Percentiles rank a stretch among this genome's conserved stretches.
Conservation (phyloP, 2,329 filamentous ascomycete species). For the Acrodontium crateriforme region DNA sequence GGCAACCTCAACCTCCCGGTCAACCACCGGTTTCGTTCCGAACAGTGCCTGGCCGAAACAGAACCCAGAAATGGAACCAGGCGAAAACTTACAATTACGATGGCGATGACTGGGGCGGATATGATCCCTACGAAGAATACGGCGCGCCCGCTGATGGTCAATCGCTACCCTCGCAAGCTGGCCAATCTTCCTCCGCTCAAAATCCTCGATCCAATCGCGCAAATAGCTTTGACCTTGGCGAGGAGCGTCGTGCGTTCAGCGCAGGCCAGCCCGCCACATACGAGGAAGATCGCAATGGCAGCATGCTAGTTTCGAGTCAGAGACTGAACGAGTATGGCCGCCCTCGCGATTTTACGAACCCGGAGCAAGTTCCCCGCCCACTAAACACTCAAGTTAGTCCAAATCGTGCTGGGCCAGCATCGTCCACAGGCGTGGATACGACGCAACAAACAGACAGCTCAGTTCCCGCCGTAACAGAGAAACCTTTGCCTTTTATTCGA, state of each 20-base stretch:
- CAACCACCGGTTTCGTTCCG: conserved; percentile 49
- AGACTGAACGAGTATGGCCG: conserved; percentile 8
- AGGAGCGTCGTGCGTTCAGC: conserved; percentile 38
- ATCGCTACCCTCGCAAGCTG: conserved; percentile 29
- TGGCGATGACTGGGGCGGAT: conserved; percentile 81
- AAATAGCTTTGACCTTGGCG: conserved; percentile 42
- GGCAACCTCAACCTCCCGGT: conserved; percentile 4
- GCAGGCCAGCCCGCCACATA: conserved; percentile 7
- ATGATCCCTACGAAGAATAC: conserved; percentile 42
- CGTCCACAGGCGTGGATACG: conserved; percentile 4
- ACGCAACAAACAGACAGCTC: conserved; percentile 2
- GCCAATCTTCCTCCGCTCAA: too few species aligned
- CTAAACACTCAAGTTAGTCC: conserved; percentile 38
- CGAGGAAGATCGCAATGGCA: conserved; percentile 2
- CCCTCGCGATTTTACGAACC: conserved; percentile 36
- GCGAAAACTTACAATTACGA: conserved; percentile 79
- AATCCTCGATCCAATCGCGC: conserved; percentile 20
- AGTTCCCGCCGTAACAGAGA: conserved; percentile 25
- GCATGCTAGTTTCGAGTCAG: conserved; percentile 5
- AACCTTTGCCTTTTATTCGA: conserved; percentile 50
- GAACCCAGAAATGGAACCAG: conserved; percentile 91
- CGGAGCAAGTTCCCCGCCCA: conserved; percentile 36
- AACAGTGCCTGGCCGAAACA: conserved; percentile 73
- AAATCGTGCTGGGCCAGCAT: conserved; percentile 20
- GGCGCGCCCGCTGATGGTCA: conserved; percentile 36